phyloP scores from a whole-genome alignment of 345 rosid species.

The Bruguiera gymnorhiza region DNA sequence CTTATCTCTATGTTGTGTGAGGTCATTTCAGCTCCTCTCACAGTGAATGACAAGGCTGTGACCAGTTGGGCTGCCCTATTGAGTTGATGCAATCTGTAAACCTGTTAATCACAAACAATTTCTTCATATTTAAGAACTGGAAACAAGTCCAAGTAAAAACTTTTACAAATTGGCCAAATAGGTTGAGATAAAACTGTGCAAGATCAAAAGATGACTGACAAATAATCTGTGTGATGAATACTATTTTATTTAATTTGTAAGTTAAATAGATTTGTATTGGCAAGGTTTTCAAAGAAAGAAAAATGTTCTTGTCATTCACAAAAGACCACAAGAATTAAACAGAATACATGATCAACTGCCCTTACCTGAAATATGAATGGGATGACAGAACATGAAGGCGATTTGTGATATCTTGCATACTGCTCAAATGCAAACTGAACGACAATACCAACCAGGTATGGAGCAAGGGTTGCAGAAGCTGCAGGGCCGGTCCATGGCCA shows the following conservation, averaged over 20 bases:
- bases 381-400: slow-evolving; percentile 75
- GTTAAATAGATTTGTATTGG: not conserved
- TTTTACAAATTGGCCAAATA: not conserved
- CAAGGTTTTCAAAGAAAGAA: not conserved
- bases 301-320: no score
- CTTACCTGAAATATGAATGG: slow-evolving; percentile 88
- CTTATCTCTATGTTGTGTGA: slow-evolving; percentile 84
- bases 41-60: slow-evolving; percentile 86
- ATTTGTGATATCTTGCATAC: slow-evolving; percentile 61
- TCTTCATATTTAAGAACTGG: not conserved
- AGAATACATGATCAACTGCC: not conserved
- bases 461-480: slow-evolving; percentile 97
- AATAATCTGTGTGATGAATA: not conserved
- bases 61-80: slow-evolving; percentile 95
- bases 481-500: slow-evolving; percentile 99
- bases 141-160: not conserved
- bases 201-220: not conserved
- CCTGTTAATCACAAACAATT: slow-evolving; percentile 40
- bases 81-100: slow-evolving; percentile 92
- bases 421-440: slow-evolving; percentile 95
- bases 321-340: no score
- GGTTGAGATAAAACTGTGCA: not conserved
- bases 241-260: not conserved
- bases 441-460: slow-evolving; percentile 86
- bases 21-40: slow-evolving; percentile 84